Evolutionary conservation across 805 yeast genomes (phyloP).

Genomic region (Myxozyma kluyveri): DNA sequence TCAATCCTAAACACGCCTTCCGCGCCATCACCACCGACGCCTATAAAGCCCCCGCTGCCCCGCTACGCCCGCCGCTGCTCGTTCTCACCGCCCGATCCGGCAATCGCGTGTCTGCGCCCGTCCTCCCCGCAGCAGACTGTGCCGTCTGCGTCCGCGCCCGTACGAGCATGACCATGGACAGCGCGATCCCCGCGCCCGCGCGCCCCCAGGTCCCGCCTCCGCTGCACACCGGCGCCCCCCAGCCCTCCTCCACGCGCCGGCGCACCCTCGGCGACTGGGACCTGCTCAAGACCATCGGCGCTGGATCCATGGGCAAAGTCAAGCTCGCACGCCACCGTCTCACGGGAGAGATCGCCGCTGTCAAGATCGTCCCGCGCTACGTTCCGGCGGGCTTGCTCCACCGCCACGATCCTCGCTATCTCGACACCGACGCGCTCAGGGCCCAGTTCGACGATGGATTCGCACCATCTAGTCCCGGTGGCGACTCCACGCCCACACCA

Average conservation of each 20-base stretch:
- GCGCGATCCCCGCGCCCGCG: background rate
- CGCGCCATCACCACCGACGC: constrained; percentile 11
- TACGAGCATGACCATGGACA: background rate
- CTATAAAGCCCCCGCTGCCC: constrained; percentile 13
- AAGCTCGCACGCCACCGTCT: constrained; percentile 83
- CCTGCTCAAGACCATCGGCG: constrained; percentile 90
- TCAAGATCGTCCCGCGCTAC: constrained; percentile 30
- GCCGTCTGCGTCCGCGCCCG: background rate
- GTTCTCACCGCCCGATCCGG: no score
- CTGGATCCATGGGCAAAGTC: constrained; percentile 99
- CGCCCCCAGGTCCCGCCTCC: background rate
- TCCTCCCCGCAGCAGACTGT: background rate
- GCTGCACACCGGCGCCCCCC: constrained; percentile 10
- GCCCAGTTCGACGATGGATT: constrained; percentile 43
- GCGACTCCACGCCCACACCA: constrained; percentile 38
- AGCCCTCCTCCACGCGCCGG: constrained; percentile 54
- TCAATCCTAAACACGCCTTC: constrained; percentile 15
- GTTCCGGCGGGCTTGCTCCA: constrained; percentile 22
- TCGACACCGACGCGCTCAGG: constrained; percentile 49
- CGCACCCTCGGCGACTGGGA: constrained; percentile 96
- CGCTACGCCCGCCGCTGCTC: background rate
- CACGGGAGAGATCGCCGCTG: constrained; percentile 65
- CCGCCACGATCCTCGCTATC: constrained; percentile 55
- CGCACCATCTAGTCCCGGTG: constrained; percentile 53
- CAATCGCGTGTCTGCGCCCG: background rate